Conservation (phyloP, 352 stramenopile genomes). For the Globisporangium canariense region DNA sequence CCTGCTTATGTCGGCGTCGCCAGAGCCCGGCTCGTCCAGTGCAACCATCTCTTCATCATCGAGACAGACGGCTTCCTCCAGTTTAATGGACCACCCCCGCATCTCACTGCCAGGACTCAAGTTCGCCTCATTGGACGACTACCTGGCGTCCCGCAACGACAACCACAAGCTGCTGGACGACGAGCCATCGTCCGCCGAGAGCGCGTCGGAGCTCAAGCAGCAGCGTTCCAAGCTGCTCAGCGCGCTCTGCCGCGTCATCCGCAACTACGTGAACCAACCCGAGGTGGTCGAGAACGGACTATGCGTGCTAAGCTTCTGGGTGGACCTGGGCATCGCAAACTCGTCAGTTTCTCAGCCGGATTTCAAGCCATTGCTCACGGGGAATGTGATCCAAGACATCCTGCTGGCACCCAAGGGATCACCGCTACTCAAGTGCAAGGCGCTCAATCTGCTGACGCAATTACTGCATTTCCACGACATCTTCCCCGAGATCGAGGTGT, state of each 20-base stretch:
- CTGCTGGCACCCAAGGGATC: slow-evolving; percentile 39
- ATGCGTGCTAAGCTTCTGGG: slow-evolving; percentile 41
- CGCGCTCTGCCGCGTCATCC: slow-evolving; percentile 47
- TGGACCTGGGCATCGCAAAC: slow-evolving; percentile 28
- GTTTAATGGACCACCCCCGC: slow-evolving; percentile 31
- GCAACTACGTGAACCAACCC: slow-evolving; percentile 45
- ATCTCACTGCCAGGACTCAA: slow-evolving; percentile 36
- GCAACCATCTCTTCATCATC: background rate
- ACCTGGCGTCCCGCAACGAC: slow-evolving; percentile 25
- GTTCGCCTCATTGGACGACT: slow-evolving; percentile 47
- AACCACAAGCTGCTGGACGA: slow-evolving; percentile 7
- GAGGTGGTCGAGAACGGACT: slow-evolving; percentile 40
- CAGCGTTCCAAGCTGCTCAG: slow-evolving; percentile 38
- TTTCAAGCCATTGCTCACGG: slow-evolving; percentile 43
- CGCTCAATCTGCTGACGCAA: slow-evolving; percentile 36
- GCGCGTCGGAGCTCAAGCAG: slow-evolving; percentile 29
- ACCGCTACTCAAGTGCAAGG: slow-evolving; percentile 29
- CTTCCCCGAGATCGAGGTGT: slow-evolving; percentile 36
- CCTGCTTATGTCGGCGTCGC: slow-evolving; percentile 27
- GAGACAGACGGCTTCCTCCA: background rate
- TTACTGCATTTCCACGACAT: slow-evolving; percentile 39
- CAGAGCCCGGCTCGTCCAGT: background rate
- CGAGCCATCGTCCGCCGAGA: slow-evolving; percentile 20
- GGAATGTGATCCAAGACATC: slow-evolving; percentile 50
- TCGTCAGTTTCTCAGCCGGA: slow-evolving; percentile 21